These are phyloP conservation scores for Globisporangium cederbergense DNA, from an alignment of 352 stramenopile genomes.

Conservation along the genomic window DNA sequence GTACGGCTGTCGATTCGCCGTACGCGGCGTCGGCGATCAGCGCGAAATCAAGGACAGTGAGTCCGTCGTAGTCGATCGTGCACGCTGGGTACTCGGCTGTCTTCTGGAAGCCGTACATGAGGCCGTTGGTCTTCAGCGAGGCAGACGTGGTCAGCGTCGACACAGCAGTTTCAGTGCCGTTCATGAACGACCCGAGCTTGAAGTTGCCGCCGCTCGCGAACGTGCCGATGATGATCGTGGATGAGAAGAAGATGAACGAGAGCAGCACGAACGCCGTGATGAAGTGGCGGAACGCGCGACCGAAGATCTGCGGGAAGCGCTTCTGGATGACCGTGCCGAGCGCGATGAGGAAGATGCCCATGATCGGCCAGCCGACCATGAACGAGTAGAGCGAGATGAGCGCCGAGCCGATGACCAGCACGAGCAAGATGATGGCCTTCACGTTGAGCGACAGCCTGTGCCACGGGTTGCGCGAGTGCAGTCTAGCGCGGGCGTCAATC, in stretches of 20 bases:
- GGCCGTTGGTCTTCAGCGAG: conserved; percentile 36
- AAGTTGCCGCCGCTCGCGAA: conserved; percentile 62
- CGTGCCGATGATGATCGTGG: conserved; percentile 69
- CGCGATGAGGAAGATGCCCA: conserved; percentile 66
- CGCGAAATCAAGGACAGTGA: conserved; percentile 73
- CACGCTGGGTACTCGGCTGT: conserved; percentile 71
- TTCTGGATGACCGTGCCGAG: conserved; percentile 63
- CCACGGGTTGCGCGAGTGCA: conserved; percentile 55
- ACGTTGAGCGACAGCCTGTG: conserved; percentile 36
- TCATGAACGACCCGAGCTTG: conserved; percentile 43
- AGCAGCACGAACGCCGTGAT: conserved; percentile 69
- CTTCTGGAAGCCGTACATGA: conserved; percentile 44
- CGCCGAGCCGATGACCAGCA: conserved; percentile 51
- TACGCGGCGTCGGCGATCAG: conserved; percentile 78
- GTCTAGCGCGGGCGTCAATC: conserved; percentile 29
- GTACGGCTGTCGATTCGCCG: conserved; percentile 55
- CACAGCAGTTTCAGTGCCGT: conserved; percentile 31
- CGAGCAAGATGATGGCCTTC: conserved; percentile 44
- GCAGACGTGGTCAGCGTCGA: conserved; percentile 22
- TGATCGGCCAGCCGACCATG: conserved; percentile 70
- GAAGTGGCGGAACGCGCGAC: conserved; percentile 67
- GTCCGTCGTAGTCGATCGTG: conserved; percentile 50
- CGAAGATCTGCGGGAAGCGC: conserved; percentile 77
- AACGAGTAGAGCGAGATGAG: conserved; percentile 60
- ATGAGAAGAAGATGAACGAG: conserved; percentile 82